phyloP scores from a whole-genome alignment of 2,329 filamentous ascomycete genomes.

The Penicillium sp. region DNA sequence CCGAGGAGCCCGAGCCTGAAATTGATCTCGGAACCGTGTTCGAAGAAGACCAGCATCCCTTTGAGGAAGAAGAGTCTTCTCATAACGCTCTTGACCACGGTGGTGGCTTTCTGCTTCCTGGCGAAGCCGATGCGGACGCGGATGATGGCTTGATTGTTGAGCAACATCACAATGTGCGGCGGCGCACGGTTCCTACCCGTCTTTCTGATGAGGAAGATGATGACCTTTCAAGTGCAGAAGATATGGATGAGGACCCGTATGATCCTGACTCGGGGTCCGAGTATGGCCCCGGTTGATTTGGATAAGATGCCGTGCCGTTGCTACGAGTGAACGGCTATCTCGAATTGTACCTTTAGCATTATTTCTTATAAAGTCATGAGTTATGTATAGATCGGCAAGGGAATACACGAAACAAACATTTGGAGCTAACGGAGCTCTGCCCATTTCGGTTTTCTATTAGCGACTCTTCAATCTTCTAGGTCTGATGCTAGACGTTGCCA shows the following conservation, averaged over 20 bases:
- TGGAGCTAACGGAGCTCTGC: not conserved
- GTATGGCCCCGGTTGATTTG: not conserved
- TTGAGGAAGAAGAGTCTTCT: slow-evolving; percentile 5
- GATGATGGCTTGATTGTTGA: slow-evolving; percentile 36
- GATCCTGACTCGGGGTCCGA: slow-evolving; percentile 21
- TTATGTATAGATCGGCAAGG: not conserved
- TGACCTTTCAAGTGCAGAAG: slow-evolving; percentile 3
- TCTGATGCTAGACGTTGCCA: not conserved
- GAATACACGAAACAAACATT: not conserved
- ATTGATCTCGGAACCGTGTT: not conserved
- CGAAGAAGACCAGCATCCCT: not conserved
- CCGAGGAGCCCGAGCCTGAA: slow-evolving; percentile 8
- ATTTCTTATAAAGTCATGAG: not conserved
- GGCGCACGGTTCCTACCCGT: slow-evolving; percentile 1
- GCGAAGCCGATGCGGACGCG: slow-evolving; percentile 22
- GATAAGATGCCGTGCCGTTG: not conserved
- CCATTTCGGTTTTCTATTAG: not conserved
- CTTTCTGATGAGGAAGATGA: slow-evolving; percentile 6
- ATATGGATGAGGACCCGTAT: slow-evolving; percentile 8
- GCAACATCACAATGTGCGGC: slow-evolving; percentile 15
- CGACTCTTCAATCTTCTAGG: not conserved
- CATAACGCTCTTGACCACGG: slow-evolving; percentile 27
- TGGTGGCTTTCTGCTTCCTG: slow-evolving; percentile 29
- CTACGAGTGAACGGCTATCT: not conserved
- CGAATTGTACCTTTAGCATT: not conserved